These are phyloP conservation scores for Polytolypa hystricis DNA, from an alignment of 2,329 filamentous ascomycete genomes.

Conservation along the genomic window DNA sequence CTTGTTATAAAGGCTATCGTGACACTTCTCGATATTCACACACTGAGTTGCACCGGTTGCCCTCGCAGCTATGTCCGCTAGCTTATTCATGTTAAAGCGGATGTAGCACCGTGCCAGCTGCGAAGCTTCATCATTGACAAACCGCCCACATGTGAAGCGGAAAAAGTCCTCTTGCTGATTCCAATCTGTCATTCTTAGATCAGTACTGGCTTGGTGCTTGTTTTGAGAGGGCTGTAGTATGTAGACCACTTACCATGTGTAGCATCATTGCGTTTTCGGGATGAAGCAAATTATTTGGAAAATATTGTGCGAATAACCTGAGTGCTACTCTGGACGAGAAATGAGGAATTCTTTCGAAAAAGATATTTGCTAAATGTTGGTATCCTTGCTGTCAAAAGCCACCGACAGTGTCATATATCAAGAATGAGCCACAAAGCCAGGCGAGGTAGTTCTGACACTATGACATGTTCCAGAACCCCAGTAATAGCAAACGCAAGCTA, in stretches of 20 bases:
- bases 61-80: slow-evolving; percentile 19
- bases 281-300: neutral
- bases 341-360: neutral
- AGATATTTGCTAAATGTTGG: neutral
- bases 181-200: neutral
- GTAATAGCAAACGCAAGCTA: no score
- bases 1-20: slow-evolving; percentile 18
- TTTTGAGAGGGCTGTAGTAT: no score
- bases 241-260: neutral
- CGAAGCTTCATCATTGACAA: neutral
- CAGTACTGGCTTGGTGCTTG: neutral
- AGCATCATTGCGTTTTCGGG: neutral
- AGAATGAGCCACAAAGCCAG: no score
- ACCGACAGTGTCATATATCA: no score
- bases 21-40: slow-evolving; percentile 22
- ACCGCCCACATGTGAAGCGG: neutral
- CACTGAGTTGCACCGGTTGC: slow-evolving; percentile 19
- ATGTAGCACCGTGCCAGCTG: neutral
- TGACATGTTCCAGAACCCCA: no score
- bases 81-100: slow-evolving; percentile 23
- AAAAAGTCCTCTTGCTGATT: neutral
- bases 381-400: no score
- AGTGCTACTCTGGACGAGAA: neutral
- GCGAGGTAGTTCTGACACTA: no score
- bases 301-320: neutral